phyloP scores from a whole-genome alignment of 225 moss, liverwort and hornwort genomes.

The Anthoceros angustus region DNA sequence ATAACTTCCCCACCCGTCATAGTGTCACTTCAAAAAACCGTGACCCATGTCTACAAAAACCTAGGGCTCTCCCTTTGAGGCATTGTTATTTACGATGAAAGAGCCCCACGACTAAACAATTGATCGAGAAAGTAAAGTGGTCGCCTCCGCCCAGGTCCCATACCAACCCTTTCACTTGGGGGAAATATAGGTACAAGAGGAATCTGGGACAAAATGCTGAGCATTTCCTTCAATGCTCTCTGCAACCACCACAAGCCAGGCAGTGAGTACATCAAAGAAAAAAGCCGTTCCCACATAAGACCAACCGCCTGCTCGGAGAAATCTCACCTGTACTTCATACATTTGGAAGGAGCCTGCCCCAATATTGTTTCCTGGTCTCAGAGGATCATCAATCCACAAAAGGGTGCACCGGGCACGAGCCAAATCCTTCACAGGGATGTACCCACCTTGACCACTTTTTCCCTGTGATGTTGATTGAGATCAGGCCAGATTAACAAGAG shows the following conservation, averaged over 20 bases:
- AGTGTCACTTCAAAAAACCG: constrained; percentile 2
- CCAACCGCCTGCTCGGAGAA: background rate
- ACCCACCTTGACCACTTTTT: constrained; percentile 63
- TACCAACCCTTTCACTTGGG: constrained; percentile 39
- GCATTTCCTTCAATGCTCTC: constrained; percentile 82
- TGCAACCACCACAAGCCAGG: constrained; percentile 12
- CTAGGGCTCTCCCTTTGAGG: background rate
- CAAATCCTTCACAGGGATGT: constrained; percentile 43
- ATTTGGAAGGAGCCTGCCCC: constrained; percentile 96
- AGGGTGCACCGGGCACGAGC: constrained; percentile 14
- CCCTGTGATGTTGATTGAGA: constrained; percentile 28
- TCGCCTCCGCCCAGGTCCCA: constrained; percentile 53
- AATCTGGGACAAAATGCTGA: constrained; percentile 41
- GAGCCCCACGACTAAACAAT: constrained; percentile 17
- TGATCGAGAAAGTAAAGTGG: constrained; percentile 48
- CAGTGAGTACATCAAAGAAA: background rate
- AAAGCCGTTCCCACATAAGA: background rate
- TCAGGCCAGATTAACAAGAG: background rate
- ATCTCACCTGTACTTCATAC: constrained; percentile 79
- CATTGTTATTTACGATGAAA: background rate
- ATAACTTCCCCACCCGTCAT: background rate
- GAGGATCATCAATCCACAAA: constrained; percentile 89
- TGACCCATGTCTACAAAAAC: background rate
- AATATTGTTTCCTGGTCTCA: constrained; percentile 80
- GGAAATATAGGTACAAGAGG: constrained; percentile 11